Conservation (phyloP, 2,329 filamentous ascomycete genomes). For the Taxawa tesnikishii region DNA sequence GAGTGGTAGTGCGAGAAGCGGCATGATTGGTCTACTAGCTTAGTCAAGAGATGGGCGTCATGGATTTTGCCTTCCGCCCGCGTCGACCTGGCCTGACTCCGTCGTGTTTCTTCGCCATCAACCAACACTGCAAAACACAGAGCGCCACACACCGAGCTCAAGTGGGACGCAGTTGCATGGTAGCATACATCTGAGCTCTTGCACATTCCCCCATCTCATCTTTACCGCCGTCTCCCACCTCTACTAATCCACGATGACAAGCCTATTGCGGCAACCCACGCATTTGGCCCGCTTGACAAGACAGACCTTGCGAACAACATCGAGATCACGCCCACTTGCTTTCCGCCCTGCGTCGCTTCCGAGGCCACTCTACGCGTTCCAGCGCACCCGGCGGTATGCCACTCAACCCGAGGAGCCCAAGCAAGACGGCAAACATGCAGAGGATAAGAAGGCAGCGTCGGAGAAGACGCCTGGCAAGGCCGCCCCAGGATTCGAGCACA, state of each 20-base stretch:
- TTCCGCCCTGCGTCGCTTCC: conserved; percentile 25
- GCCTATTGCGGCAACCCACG: conserved; percentile 22
- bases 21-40: too few species aligned
- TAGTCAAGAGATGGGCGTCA: too few species aligned
- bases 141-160: too few species aligned
- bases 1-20: too few species aligned
- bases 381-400: conserved; percentile 29
- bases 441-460: conserved; percentile 21
- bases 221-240: not conserved
- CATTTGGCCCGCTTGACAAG: conserved; percentile 19
- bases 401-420: conserved; percentile 32
- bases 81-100: too few species aligned
- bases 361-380: conserved; percentile 30
- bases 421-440: too few species aligned
- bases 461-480: conserved; percentile 22
- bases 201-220: not conserved
- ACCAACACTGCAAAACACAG: too few species aligned
- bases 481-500: conserved; percentile 31
- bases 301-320: conserved; percentile 19
- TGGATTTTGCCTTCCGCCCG: too few species aligned
- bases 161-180: too few species aligned
- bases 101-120: too few species aligned
- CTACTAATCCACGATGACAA: conserved; percentile 14
- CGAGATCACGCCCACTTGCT: conserved; percentile 20
- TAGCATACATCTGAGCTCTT: not conserved